These are phyloP conservation scores for Acorus calamus DNA, from an alignment of 106 monocot genomes.

Conservation along the genomic window DNA sequence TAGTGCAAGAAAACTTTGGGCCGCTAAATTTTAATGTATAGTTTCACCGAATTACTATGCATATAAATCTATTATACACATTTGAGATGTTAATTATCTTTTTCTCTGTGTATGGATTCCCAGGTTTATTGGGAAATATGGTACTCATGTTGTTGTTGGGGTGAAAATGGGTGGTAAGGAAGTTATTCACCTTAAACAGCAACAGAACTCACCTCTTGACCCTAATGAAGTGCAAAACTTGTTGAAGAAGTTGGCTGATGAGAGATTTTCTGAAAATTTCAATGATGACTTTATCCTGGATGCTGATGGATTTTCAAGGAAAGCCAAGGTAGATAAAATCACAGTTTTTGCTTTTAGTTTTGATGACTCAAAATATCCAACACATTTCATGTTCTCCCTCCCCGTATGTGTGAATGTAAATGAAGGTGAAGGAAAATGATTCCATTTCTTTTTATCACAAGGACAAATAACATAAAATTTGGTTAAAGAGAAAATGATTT, in stretches of 20 bases:
- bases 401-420: too few relatives aligned
- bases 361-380: too few relatives aligned
- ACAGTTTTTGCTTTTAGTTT: neutral
- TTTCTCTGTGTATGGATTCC: neutral
- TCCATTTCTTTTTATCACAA: too few relatives aligned
- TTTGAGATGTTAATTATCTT: too few relatives aligned
- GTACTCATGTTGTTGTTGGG: slow-evolving; percentile 63
- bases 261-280: slow-evolving; percentile 31
- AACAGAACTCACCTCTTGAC: slow-evolving; percentile 37
- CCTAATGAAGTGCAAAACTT: slow-evolving; percentile 43
- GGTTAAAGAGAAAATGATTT: too few relatives aligned
- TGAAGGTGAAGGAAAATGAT: too few relatives aligned
- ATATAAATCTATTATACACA: too few relatives aligned
- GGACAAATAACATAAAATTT: too few relatives aligned
- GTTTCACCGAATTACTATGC: too few relatives aligned
- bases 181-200: slow-evolving; percentile 62
- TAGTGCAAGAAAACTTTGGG: too few relatives aligned
- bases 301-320: slow-evolving; percentile 14
- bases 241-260: slow-evolving; percentile 43
- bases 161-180: slow-evolving; percentile 78
- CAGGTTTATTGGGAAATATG: slow-evolving; percentile 85
- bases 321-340: slow-evolving; percentile 26
- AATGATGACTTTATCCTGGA: slow-evolving; percentile 5
- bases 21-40: too few relatives aligned
- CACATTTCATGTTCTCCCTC: too few relatives aligned